A percentile compares a stretch with the other conserved stretches of the same genome.
Evolutionary conservation across 768 basidiomycete genomes (phyloP).

Genomic region (Boletus reticuloceps): DNA sequence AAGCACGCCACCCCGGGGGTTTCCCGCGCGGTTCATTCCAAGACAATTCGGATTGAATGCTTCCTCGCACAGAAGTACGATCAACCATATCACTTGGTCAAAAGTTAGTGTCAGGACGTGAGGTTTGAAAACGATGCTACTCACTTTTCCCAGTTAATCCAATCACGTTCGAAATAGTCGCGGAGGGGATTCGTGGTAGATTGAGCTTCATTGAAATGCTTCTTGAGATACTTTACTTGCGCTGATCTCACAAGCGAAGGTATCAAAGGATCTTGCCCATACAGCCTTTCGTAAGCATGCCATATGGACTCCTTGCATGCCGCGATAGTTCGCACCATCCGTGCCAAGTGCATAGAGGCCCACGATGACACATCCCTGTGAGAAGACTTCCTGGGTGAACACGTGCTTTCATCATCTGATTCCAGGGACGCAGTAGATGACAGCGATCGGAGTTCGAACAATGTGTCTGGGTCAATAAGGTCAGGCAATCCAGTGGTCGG

Average conservation of each 20-base stretch:
- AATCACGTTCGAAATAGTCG: slow-evolving; percentile 63
- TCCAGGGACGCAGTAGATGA: slow-evolving; percentile 23
- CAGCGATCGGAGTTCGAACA: slow-evolving; percentile 32
- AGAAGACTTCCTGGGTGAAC: slow-evolving; percentile 17
- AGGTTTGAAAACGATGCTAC: slow-evolving; percentile 15
- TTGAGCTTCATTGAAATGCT: slow-evolving; percentile 16
- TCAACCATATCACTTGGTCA: slow-evolving; percentile 68
- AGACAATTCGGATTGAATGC: slow-evolving; percentile 42
- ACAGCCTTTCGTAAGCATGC: slow-evolving; percentile 55
- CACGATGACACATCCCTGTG: slow-evolving; percentile 39
- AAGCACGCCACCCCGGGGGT: slow-evolving; percentile 49
- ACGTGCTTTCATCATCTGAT: slow-evolving; percentile 25
- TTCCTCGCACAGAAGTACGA: slow-evolving; percentile 58
- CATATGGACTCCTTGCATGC: slow-evolving; percentile 73
- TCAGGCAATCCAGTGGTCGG: slow-evolving; percentile 15
- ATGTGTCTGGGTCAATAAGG: slow-evolving; percentile 27
- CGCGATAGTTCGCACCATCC: slow-evolving; percentile 51
- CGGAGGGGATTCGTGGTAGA: slow-evolving; percentile 38
- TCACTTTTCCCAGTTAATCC: slow-evolving; percentile 71
- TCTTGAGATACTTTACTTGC: slow-evolving; percentile 26
- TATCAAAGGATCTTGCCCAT: slow-evolving; percentile 38
- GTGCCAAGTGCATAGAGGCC: slow-evolving; percentile 63
- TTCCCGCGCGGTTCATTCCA: slow-evolving; percentile 54
- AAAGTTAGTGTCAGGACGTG: slow-evolving; percentile 5
- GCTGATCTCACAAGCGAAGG: slow-evolving; percentile 38